These are phyloP conservation scores for Calonectria ilicicola DNA, from an alignment of 2,329 filamentous ascomycete species.

Conservation along the genomic window DNA sequence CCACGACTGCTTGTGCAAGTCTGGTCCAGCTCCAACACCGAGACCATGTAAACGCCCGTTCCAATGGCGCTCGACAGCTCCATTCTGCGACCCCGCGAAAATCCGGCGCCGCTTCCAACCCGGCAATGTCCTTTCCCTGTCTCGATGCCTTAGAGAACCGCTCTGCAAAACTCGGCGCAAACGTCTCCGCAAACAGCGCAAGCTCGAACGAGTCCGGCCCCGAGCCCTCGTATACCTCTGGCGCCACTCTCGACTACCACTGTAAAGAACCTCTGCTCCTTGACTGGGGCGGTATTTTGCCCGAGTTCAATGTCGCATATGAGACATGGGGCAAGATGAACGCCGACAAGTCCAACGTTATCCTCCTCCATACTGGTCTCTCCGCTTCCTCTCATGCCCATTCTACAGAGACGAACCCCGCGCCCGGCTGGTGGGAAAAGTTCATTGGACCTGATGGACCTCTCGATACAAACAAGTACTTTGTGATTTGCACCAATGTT, in stretches of 20 bases:
- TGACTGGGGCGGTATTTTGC: constrained; percentile 95
- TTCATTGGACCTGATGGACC: constrained; percentile 92
- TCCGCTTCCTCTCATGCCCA: constrained; percentile 98
- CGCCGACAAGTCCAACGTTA: constrained; percentile 84
- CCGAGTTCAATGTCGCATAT: constrained; percentile 90
- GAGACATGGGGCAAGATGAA: constrained; percentile 92
- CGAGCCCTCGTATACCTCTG: constrained; percentile 93
- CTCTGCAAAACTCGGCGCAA: constrained; percentile 77
- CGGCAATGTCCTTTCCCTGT: constrained; percentile 89
- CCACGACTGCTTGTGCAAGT: constrained; percentile 13
- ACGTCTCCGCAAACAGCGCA: constrained; percentile 12
- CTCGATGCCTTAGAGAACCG: constrained; percentile 86
- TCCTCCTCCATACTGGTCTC: constrained; percentile 92
- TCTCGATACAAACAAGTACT: constrained; percentile 91
- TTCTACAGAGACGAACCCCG: constrained; percentile 86
- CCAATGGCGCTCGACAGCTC: constrained; percentile 35
- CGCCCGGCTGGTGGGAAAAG: constrained; percentile 98
- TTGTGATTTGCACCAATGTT: constrained; percentile 96
- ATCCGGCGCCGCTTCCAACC: constrained; percentile 72
- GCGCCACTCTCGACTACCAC: constrained; percentile 82
- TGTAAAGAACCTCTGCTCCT: constrained; percentile 81
- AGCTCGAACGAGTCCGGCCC: constrained; percentile 69
- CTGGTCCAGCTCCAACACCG: not conserved
- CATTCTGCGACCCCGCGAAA: constrained; percentile 34
- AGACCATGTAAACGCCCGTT: not conserved